Evolutionary conservation across 495 filamentous ascomycete genomes (phyloP), one percentile per base, ranked within the genome.

Genomic region (Podospora didyma): DNA sequence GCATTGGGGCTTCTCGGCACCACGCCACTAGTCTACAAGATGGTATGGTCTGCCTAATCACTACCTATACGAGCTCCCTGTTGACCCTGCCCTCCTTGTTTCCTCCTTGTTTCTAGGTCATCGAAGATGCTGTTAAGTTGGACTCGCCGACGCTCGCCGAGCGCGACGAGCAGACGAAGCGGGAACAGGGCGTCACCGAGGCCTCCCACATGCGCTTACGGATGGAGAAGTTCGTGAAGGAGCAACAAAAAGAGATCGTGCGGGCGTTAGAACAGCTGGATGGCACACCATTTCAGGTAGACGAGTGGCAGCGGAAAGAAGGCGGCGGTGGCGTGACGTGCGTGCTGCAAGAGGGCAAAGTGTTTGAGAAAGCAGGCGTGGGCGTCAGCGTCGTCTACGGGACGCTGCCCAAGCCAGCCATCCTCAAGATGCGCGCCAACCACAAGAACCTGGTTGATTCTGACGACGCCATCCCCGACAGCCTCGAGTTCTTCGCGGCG

Each of bases 351-450:
- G 89, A 96, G 54, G 93, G 95, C 35, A 89, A 94, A 50, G 90
- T 97, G 28, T 99, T 97, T 69, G 94, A 99, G 73, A 99, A 99
- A 73, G 94, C 92, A 35, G 94, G 94, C 14, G 95, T 97, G 44
- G 96, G 95, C 63, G 92, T 91, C 59, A 93, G 89, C 46, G 83
- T 96, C 46, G 94, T 99, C 19, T 97, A 99, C 64, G 95, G 94
- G 56, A 89, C 88, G 35, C 79, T 99, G 14, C 92, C 94, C 11
- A 86, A 88, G 50, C 79, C 90, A 0, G 95, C 92, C 16, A 92
- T 99, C 51, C 75, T 85, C 54, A 92, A 94, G 72, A 97, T 99
- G 95, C 83, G 92, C 16, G 92, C 85, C 22, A 88, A 97, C 69
- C 94, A 97, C 78, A 96, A 96, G 76, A 92, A 87, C 39, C 81